Evolutionary conservation across 345 rosid species (phyloP).

Genomic region (Triadica sebifera): DNA sequence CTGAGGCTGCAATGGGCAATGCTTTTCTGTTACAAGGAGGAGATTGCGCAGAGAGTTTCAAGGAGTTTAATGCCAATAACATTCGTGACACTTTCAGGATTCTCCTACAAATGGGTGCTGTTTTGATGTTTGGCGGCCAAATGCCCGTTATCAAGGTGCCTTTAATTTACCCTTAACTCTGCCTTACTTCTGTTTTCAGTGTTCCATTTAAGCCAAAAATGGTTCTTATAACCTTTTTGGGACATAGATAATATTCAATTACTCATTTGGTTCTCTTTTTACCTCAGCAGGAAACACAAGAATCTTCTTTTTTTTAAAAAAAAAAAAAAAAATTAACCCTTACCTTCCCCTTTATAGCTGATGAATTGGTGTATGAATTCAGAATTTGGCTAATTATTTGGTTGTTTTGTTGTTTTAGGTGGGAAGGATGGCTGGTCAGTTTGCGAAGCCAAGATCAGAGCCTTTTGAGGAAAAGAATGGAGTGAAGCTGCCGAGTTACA

Average conservation of each 20-base stretch:
- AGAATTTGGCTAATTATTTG: not conserved
- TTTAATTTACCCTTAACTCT: not conserved
- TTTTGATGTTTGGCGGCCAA: constrained; percentile 35
- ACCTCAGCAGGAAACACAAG: no score
- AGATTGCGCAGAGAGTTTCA: constrained; percentile 33
- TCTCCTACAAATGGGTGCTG: constrained; percentile 31
- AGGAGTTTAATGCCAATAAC: constrained; percentile 31
- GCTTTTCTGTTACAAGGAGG: constrained; percentile 31
- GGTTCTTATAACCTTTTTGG: no score
- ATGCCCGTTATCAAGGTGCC: constrained; percentile 32
- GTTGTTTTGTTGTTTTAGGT: constrained; percentile 14
- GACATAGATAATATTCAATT: no score
- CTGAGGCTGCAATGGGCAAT: constrained; percentile 28
- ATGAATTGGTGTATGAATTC: not conserved
- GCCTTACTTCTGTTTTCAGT: not conserved
- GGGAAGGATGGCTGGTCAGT: constrained; percentile 35
- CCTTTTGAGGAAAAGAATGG: constrained; percentile 27
- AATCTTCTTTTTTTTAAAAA: no score
- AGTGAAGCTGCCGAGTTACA: constrained; percentile 32
- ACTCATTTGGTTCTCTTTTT: no score
- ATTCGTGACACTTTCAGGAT: constrained; percentile 32
- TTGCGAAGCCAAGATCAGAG: constrained; percentile 33
- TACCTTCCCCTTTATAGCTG: no score
- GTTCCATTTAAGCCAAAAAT: no score
- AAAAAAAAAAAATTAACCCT: no score